Evolutionary conservation across 2,329 filamentous ascomycete genomes (phyloP), one percentile per base, ranked within the genome.

Genomic region (Fusarium begoniae): DNA sequence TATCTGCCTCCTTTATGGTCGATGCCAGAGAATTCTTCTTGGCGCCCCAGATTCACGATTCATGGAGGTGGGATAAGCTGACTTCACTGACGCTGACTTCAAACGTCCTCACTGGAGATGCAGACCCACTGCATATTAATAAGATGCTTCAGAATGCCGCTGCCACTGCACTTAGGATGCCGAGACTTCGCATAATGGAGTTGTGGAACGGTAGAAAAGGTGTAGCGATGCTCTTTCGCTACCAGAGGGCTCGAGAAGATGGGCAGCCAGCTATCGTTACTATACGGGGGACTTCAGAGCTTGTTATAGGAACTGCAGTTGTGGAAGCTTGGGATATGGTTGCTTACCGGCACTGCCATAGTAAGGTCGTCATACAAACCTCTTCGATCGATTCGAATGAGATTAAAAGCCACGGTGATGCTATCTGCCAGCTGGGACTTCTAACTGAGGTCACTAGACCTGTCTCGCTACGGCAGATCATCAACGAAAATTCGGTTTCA

Each of bases 71-170:
- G 81, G 15, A 63, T 28, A 81, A 78, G 12, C 76, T 83, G 15
- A 77, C 67, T 26, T 78, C 74, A 32, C 75, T 83, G n/a, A 70
- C 78, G 63, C 77, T 83, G 56, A 82, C 80, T 63, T 81, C 81
- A 35, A 74, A 62, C 30, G 37, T 76, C 28, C 77, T 83, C 57
- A 69, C 58, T 47, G 26, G 64, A 59, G 63, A 78, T 68, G 70
- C 62, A 59, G 37, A 73, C 63, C 37, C 55, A 28, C 30, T 17
- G 38, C 63, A 61, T 47, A 78, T 81, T 37, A 73, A 76, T 62
- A 48, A 76, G 3, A 77, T 82, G 75, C 76, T 80, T 43, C 70
- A 17, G 60, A 69, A 63, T 35, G 79, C 80, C 20, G 79, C 75
- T 32, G 61, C 66, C 20, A 73, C 77, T 48, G 70, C 77, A 17